phyloP scores from a whole-genome alignment of 2,329 filamentous ascomycete species.

The Anthostomella pinea region DNA sequence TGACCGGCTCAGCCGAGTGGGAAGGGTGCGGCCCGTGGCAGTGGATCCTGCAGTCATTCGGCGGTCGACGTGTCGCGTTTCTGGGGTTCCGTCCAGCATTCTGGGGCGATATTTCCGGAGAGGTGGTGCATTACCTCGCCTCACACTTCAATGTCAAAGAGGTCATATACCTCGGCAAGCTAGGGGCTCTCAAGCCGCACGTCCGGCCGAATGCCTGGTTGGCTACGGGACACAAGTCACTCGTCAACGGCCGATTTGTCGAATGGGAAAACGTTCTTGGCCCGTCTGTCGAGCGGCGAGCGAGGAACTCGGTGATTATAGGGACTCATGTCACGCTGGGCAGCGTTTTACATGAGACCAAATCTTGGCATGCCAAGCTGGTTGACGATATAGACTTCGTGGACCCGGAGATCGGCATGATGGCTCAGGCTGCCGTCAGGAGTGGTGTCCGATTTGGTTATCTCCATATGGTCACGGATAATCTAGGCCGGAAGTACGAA shows the following conservation, averaged over 20 bases:
- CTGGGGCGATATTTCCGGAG: slow-evolving; percentile 14
- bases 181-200: slow-evolving; percentile 7
- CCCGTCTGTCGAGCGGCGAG: slow-evolving; percentile 3
- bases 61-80: slow-evolving; percentile 8
- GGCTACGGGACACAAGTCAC: slow-evolving; percentile 6
- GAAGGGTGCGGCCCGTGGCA: slow-evolving; percentile 6
- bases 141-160: slow-evolving; percentile 4
- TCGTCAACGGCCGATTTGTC: slow-evolving; percentile 7
- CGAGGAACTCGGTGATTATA: slow-evolving; percentile 1
- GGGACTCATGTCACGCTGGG: slow-evolving; percentile 10
- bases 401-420: slow-evolving; percentile 15
- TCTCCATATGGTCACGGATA: slow-evolving; percentile 14
- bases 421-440: slow-evolving; percentile 11
- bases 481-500: slow-evolving; percentile 10
- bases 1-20: slow-evolving; percentile 8
- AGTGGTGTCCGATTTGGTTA: slow-evolving; percentile 8
- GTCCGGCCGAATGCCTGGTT: slow-evolving; percentile 11
- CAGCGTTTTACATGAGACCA: slow-evolving; percentile 13
- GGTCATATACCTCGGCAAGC: slow-evolving; percentile 13
- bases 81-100: slow-evolving; percentile 12
- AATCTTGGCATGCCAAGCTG: slow-evolving; percentile 9
- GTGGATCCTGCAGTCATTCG: slow-evolving; percentile 8
- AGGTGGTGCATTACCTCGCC: slow-evolving; percentile 10
- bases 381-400: slow-evolving; percentile 10
- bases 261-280: slow-evolving; percentile 6